These are phyloP conservation scores for Nannochloropsis granulata DNA, from an alignment of 108 stramenopile species.

Conservation along the genomic window DNA sequence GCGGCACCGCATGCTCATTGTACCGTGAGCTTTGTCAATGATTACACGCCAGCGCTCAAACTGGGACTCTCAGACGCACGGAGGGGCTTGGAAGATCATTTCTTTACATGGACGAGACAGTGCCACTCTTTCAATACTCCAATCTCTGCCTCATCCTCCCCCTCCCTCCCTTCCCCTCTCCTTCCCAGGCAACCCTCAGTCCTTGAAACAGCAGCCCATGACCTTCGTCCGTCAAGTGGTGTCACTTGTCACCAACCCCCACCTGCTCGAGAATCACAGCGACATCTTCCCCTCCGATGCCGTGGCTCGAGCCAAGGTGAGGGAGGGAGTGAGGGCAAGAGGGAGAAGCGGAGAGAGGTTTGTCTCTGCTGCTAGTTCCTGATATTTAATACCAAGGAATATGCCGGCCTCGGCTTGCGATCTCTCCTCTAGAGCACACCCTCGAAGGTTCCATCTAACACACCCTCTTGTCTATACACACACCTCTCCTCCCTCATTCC, in stretches of 20 bases:
- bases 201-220: conserved; percentile 70
- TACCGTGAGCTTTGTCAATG: background rate
- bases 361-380: too few relatives aligned
- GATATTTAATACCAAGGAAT: too few relatives aligned
- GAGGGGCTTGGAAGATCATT: background rate
- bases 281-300: conserved; percentile 9
- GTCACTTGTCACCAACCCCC: conserved; percentile 17
- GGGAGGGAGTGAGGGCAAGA: background rate
- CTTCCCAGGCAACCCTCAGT: conserved; percentile 91
- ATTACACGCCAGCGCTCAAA: background rate
- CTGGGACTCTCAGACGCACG: too few relatives aligned
- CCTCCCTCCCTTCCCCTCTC: conserved; percentile 49
- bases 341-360: too few relatives aligned
- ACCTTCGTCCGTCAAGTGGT: conserved; percentile 65
- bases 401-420: too few relatives aligned
- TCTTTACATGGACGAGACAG: background rate
- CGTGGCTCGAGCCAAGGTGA: conserved; percentile 12
- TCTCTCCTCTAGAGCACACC: too few relatives aligned
- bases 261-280: background rate
- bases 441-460: too few relatives aligned
- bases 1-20: background rate
- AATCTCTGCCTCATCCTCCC: background rate
- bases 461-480: too few relatives aligned
- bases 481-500: background rate
- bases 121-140: background rate